Percentiles rank a stretch among this genome's conserved stretches.
Conservation (phyloP, 139 green algal species). For the Diplosphaera chodatii region DNA sequence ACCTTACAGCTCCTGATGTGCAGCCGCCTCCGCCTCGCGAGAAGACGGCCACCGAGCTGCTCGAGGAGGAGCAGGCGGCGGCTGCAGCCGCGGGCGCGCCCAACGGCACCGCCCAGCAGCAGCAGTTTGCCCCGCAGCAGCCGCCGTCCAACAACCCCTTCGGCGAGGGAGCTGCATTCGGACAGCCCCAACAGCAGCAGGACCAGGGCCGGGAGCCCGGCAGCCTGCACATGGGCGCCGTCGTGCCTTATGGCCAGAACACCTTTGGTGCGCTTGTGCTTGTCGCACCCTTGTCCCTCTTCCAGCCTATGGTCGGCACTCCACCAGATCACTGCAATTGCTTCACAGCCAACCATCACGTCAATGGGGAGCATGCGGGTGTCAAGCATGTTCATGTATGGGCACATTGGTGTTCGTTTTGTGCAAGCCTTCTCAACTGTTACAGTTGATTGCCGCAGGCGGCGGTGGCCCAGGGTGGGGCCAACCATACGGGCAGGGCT, state of each 20-base stretch:
- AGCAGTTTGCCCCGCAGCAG: constrained; percentile 7
- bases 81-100: not conserved
- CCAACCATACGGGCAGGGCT: not conserved
- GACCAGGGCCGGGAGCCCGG: constrained; percentile 1
- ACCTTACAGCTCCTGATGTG: constrained; percentile 1
- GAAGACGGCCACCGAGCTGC: constrained; percentile 7
- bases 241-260: not conserved
- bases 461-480: not conserved
- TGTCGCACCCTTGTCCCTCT: no score
- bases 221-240: not conserved
- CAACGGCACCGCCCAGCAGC: not conserved
- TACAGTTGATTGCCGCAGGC: no score
- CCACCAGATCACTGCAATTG: no score
- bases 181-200: constrained; percentile 9
- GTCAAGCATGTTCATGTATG: no score
- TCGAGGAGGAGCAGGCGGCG: not conserved
- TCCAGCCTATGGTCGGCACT: no score
- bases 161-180: not conserved
- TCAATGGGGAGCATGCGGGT: no score
- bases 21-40: not conserved
- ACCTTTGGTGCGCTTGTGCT: not conserved
- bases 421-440: no score
- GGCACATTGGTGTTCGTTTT: no score
- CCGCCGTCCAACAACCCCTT: not conserved
- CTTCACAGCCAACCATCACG: no score